A percentile compares a stretch with the other conserved stretches of the same genome.
Conservation (phyloP, 352 stramenopile species). For the Thalassiosira ordinaria region DNA sequence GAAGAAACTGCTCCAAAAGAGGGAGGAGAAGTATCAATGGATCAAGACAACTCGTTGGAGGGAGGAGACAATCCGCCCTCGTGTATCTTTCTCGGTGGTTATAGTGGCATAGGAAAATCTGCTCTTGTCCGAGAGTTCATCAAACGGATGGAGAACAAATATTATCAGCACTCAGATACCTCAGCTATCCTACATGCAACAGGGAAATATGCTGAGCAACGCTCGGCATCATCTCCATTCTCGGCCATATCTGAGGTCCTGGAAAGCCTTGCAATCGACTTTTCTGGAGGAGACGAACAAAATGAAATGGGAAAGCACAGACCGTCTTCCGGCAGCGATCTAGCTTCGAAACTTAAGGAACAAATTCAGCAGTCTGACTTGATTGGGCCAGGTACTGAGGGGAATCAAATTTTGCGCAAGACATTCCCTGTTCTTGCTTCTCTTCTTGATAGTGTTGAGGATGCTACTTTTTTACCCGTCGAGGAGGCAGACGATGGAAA, state of each 20-base stretch:
- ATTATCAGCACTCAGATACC: neutral
- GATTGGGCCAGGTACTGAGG: neutral
- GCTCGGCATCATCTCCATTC: slow-evolving; percentile 10
- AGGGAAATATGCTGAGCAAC: slow-evolving; percentile 24
- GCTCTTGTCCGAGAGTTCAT: slow-evolving; percentile 36
- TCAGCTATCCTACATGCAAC: slow-evolving; percentile 4
- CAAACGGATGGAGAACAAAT: slow-evolving; percentile 1
- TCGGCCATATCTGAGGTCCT: slow-evolving; percentile 16
- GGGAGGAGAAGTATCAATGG: neutral
- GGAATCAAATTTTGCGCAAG: neutral
- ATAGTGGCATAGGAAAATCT: slow-evolving; percentile 45
- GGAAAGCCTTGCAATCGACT: slow-evolving; percentile 2
- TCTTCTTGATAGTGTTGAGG: slow-evolving; percentile 8
- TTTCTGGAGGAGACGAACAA: neutral
- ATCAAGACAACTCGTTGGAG: neutral
- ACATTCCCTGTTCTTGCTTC: neutral
- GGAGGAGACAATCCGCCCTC: slow-evolving; percentile 11
- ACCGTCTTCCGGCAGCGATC: neutral
- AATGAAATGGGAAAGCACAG: neutral
- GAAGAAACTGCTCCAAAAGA: neutral
- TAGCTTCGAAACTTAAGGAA: neutral
- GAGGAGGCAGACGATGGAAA: neutral
- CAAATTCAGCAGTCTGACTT: neutral
- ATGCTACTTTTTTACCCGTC: neutral
- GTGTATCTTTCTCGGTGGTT: slow-evolving; percentile 53